Evolutionary conservation across 345 rosid genomes (phyloP), one percentile per base, ranked within the genome.

Genomic region (Microthlaspi erraticum): DNA sequence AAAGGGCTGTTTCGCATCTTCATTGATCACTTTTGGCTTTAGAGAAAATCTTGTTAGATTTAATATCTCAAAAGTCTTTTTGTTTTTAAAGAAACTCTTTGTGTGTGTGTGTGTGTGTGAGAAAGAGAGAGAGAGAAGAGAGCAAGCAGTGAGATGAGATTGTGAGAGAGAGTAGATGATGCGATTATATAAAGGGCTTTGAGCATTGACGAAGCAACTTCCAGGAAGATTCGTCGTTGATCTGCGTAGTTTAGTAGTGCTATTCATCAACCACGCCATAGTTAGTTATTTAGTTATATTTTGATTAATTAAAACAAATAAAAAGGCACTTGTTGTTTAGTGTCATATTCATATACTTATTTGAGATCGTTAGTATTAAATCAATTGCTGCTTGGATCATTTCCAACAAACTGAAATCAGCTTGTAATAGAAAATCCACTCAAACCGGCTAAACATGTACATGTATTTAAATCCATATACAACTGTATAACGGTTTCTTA

Each of bases 1-100:
- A 61, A 72, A 70, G 71, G 53, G 77, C 79, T 71, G 49, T 85
- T 86, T 8, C 59, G 62, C 48, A 31, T 34, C 45, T 23, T 68
- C 73, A 74, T 75, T 60, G 33, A 14, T 66, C 32, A 65, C 60
- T 73, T 56, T 56, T 16, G 14, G 54, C 3, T 56, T 58, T 51
- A 13, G 23, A 20, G 34, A 31, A 23, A 18, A 0, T 51, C 39
- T 58, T 57, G 0, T 41, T 49, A 14, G 77, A 66, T 56, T 55
- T 17, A 26, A 55, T 45, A 23, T 10, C 31, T 42, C 3, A 3
- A 32, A 51, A 60, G n/a, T 18, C 2, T 8, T 5, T 31, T 7
- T 23, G 3, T 59, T 33, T 56, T 23, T 23, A 23, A 23, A 23
- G 26, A 23, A n/a, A 34, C 26, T 9, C 23, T 51, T 16, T 12